Evolutionary conservation across 2,329 filamentous ascomycete genomes (phyloP).

Genomic region (Cordyceps tenuipes): DNA sequence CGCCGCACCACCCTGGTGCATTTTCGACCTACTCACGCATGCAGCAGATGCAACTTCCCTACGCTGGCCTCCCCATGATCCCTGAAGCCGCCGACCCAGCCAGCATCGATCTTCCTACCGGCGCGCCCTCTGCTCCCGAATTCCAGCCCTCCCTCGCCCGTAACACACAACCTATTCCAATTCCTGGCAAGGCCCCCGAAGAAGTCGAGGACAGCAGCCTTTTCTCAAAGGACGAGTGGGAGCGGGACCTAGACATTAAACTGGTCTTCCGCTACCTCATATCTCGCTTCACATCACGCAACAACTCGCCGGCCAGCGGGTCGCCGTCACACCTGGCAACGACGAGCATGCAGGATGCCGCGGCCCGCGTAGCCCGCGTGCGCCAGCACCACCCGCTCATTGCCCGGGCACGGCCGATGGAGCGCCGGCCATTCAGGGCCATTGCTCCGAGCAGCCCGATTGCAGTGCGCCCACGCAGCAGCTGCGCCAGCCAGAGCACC

Average conservation of each 20-base stretch:
- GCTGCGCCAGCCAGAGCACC: constrained; percentile 83
- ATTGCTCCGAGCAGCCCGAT: constrained; percentile 40
- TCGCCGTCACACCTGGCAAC: constrained; percentile 32
- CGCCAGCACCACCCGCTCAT: constrained; percentile 85
- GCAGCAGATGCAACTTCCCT: constrained; percentile 58
- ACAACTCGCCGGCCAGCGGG: constrained; percentile 26
- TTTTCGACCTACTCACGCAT: constrained; percentile 72
- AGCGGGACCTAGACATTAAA: constrained; percentile 80
- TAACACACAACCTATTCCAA: constrained; percentile 28
- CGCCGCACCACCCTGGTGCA: constrained; percentile 71
- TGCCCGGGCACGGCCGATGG: constrained; percentile 42
- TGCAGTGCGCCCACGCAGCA: constrained; percentile 45
- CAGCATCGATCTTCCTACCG: constrained; percentile 2
- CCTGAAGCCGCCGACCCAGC: constrained; percentile 39
- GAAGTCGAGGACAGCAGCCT: constrained; percentile 20
- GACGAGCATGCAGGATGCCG: constrained; percentile 52
- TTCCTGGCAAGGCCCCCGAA: constrained; percentile 21
- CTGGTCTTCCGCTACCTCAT: constrained; percentile 85
- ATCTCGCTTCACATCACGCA: constrained; percentile 57
- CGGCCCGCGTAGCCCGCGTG: constrained; percentile 74
- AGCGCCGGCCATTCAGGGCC: constrained; percentile 50
- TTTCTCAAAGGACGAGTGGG: constrained; percentile 78
- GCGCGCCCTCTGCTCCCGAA: constrained; percentile 24
- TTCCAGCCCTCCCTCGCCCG: constrained; percentile 41
- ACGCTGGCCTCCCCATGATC: constrained; percentile 66